Conservation (phyloP, 495 filamentous ascomycete genomes). For the Aspergillus sclerotiicarbonarius region DNA sequence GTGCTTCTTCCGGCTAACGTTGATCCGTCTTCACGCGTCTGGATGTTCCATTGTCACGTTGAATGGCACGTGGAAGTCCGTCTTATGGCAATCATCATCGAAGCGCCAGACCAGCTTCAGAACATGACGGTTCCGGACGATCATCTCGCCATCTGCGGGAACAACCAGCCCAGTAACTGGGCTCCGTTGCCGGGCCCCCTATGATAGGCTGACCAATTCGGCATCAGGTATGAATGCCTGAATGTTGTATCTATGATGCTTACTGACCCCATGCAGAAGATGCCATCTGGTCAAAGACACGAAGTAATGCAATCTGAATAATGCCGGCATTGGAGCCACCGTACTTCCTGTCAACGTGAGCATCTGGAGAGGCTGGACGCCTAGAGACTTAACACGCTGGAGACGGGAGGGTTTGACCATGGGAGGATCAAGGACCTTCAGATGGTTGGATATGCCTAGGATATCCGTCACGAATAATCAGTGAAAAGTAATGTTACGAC, state of each 20-base stretch:
- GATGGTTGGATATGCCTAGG: neutral
- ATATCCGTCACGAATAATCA: neutral
- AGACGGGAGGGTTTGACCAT: neutral
- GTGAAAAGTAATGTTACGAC: neutral
- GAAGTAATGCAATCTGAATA: neutral
- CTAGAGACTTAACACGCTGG: neutral
- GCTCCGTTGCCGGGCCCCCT: neutral
- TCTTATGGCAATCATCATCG: slow-evolving; percentile 65
- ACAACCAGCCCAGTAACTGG: neutral
- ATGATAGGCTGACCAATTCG: neutral
- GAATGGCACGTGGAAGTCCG: slow-evolving; percentile 74
- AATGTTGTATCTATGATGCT: neutral
- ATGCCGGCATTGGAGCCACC: neutral
- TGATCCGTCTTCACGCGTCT: slow-evolving; percentile 38
- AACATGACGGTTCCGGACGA: slow-evolving; percentile 12
- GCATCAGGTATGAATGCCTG: neutral
- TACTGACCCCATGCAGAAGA: neutral
- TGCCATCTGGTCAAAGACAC: neutral
- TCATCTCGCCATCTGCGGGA: slow-evolving; percentile 12
- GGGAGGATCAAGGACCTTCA: neutral
- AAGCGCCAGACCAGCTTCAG: slow-evolving; percentile 30
- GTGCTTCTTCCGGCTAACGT: neutral
- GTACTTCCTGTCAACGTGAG: neutral
- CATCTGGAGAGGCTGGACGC: neutral
- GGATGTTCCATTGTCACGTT: slow-evolving; percentile 75